phyloP scores from a whole-genome alignment of 2,329 filamentous ascomycete species.

The Diaporthe nobilis region DNA sequence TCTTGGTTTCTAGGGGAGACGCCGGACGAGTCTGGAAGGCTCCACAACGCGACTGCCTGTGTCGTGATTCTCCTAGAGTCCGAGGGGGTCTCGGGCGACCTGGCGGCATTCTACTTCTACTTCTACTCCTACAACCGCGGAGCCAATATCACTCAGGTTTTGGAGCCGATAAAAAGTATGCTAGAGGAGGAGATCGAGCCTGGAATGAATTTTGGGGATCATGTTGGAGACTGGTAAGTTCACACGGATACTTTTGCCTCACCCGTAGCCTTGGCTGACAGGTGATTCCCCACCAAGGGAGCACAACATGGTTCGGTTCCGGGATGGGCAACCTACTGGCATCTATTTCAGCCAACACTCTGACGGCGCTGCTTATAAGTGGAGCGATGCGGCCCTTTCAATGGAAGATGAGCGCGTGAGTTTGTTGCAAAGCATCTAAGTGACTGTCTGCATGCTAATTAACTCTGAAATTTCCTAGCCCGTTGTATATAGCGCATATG shows the following conservation, averaged over 20 bases:
- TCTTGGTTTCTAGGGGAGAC: conserved; percentile 48
- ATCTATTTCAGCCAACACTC: conserved; percentile 41
- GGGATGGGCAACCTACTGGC: conserved; percentile 36
- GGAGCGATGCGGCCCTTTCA: conserved; percentile 48
- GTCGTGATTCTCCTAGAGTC: conserved; percentile 49
- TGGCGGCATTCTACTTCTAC: conserved; percentile 54
- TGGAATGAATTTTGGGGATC: conserved; percentile 46
- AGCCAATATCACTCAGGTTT: conserved; percentile 50
- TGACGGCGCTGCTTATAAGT: conserved; percentile 37
- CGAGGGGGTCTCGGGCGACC: conserved; percentile 46
- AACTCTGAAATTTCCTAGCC: conserved; percentile 46
- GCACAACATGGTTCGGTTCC: conserved; percentile 52
- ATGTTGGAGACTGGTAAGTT: conserved; percentile 48
- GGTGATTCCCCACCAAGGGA: conserved; percentile 44
- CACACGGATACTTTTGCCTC: no score
- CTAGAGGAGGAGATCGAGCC: conserved; percentile 40
- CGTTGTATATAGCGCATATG: conserved; percentile 52
- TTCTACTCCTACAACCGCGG: conserved; percentile 54
- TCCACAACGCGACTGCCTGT: conserved; percentile 48
- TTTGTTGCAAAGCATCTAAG: background rate
- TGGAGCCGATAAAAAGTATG: conserved; percentile 48
- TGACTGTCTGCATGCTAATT: background rate
- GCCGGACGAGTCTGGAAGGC: conserved; percentile 45
- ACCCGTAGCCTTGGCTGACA: background rate
- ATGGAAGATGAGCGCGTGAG: conserved; percentile 49